phyloP scores from a whole-genome alignment of 257 asterid genomes.

The Scutellaria baicalensis region DNA sequence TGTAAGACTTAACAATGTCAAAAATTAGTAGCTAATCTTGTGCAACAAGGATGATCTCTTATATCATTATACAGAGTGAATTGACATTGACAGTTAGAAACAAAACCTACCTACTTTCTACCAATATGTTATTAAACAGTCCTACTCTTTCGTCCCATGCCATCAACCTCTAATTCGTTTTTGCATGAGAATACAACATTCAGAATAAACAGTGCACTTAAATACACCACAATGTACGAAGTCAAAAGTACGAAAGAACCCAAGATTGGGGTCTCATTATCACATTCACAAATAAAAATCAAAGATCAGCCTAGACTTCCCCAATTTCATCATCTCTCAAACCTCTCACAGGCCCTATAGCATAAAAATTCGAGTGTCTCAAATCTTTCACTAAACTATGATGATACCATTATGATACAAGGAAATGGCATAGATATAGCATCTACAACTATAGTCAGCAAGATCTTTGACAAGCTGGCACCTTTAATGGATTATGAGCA shows the following conservation, averaged over 20 bases:
- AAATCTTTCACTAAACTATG: not conserved
- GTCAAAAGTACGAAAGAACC: not conserved
- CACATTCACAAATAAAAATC: not conserved
- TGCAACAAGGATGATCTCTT: slow-evolving; percentile 9
- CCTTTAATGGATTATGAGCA: not conserved
- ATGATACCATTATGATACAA: not conserved
- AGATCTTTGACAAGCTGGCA: not conserved
- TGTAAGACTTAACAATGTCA: slow-evolving; percentile 3
- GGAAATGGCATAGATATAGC: not conserved
- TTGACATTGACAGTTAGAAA: slow-evolving; percentile 2
- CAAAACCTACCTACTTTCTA: slow-evolving; percentile 18
- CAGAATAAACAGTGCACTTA: not conserved
- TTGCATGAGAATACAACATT: not conserved
- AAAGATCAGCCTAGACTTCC: not conserved
- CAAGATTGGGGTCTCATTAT: not conserved
- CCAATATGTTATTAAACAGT: slow-evolving; percentile 8
- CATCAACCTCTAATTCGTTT: not conserved
- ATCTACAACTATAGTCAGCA: too few species aligned
- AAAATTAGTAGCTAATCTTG: slow-evolving; percentile 6
- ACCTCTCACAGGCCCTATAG: not conserved
- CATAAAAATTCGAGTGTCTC: not conserved
- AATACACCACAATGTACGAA: not conserved
- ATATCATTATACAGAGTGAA: not conserved
- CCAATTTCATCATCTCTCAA: not conserved
- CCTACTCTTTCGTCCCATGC: not conserved